These are phyloP conservation scores for Mycena epipterygia DNA, from an alignment of 768 basidiomycete species.

Conservation along the genomic window DNA sequence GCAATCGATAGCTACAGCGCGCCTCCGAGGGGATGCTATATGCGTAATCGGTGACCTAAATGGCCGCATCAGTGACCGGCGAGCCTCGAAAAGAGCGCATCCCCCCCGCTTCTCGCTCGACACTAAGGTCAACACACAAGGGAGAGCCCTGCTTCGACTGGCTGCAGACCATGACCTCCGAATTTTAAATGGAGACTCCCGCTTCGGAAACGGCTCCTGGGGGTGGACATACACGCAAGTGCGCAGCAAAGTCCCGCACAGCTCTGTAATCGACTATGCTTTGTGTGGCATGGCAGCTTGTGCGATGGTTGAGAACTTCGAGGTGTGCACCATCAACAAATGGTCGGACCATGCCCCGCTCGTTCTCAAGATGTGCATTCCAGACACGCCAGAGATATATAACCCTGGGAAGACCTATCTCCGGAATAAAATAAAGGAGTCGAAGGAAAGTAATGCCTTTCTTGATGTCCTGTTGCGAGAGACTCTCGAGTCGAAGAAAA, in stretches of 20 bases:
- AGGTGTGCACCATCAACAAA: background rate
- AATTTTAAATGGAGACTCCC: background rate
- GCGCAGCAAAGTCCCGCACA: background rate
- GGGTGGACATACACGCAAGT: background rate
- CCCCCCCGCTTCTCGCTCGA: background rate
- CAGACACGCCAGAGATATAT: background rate
- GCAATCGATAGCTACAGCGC: background rate
- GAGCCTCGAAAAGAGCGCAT: background rate
- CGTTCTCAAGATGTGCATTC: background rate
- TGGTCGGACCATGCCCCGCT: conserved; percentile 2
- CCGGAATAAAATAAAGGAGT: background rate
- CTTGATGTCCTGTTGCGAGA: background rate
- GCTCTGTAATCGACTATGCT: conserved; percentile 1
- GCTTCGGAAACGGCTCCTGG: background rate
- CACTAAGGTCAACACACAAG: background rate
- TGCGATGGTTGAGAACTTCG: background rate
- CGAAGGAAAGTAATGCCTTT: background rate
- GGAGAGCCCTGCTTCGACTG: background rate
- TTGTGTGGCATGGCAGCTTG: background rate
- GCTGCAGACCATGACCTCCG: background rate
- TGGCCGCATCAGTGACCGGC: background rate
- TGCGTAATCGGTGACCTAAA: background rate
- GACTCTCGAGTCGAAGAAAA: background rate
- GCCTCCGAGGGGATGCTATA: background rate
- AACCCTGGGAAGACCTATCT: background rate